A percentile compares a stretch with the other conserved stretches of the same genome.
phyloP scores from a whole-genome alignment of 1,284 basidiomycete species.

The Lignosus rhinocerotis region DNA sequence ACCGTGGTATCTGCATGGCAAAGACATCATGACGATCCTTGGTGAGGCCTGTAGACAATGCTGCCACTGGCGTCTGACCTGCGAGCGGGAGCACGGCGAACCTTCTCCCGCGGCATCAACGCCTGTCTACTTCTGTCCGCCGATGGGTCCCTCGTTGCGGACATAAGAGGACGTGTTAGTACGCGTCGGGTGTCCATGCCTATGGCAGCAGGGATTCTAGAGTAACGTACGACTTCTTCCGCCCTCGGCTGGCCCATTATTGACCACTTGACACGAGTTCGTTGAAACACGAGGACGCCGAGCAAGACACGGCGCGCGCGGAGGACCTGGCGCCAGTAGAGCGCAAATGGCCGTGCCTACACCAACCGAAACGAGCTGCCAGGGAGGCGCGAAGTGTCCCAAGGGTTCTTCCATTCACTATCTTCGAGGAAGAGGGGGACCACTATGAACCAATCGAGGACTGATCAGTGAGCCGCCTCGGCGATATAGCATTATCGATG shows the following conservation, averaged over 20 bases:
- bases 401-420: conserved; percentile 12
- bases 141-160: conserved; percentile 19
- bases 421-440: background rate
- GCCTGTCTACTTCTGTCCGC: conserved; percentile 15
- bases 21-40: background rate
- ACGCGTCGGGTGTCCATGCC: conserved; percentile 14
- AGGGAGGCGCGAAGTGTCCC: conserved; percentile 1
- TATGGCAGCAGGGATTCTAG: conserved; percentile 10
- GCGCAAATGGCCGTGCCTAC: background rate
- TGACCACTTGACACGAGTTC: conserved; percentile 2
- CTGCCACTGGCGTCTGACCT: background rate
- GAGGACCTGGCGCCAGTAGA: background rate
- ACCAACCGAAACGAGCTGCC: background rate
- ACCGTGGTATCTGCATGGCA: conserved; percentile 1
- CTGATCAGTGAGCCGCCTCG: conserved; percentile 15
- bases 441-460: conserved; percentile 8
- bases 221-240: conserved; percentile 9
- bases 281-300: conserved; percentile 14
- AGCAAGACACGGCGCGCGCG: background rate
- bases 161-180: conserved; percentile 14
- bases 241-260: conserved; percentile 9
- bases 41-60: too few species aligned
- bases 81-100: conserved; percentile 2
- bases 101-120: conserved; percentile 21
- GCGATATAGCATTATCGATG: conserved; percentile 21